phyloP scores from a whole-genome alignment of 2,329 filamentous ascomycete genomes.

The Ophiocordyceps camponoti-leonardi region DNA sequence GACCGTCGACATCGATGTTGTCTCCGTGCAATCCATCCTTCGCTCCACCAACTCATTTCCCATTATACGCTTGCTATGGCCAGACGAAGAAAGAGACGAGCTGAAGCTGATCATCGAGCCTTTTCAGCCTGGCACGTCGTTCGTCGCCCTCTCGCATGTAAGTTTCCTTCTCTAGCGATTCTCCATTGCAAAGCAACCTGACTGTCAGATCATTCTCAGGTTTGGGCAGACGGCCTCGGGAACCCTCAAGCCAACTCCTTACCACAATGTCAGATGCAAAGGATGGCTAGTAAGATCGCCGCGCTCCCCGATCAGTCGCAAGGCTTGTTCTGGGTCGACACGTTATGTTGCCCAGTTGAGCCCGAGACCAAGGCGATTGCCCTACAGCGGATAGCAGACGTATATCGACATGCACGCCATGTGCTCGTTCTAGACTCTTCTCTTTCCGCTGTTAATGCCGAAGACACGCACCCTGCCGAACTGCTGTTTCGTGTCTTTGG shows the following conservation, averaged over 20 bases:
- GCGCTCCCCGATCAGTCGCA: slow-evolving; percentile 1
- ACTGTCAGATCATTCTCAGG: slow-evolving; percentile 3
- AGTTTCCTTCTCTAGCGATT: neutral
- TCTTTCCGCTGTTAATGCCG: slow-evolving; percentile 7
- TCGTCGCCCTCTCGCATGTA: slow-evolving; percentile 18
- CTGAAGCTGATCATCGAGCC: slow-evolving; percentile 7
- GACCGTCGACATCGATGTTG: slow-evolving; percentile 6
- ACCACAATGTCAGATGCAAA: slow-evolving; percentile 12
- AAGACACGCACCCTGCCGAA: slow-evolving; percentile 7
- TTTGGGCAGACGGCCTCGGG: slow-evolving; percentile 19
- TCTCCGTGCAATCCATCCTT: slow-evolving; percentile 5
- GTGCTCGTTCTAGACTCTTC: slow-evolving; percentile 17
- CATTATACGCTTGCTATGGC: slow-evolving; percentile 5
- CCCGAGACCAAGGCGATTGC: slow-evolving; percentile 9
- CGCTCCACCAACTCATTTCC: slow-evolving; percentile 5
- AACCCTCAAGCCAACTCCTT: slow-evolving; percentile 13
- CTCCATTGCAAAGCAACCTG: neutral
- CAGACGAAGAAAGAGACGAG: neutral
- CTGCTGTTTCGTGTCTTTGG: slow-evolving; percentile 13
- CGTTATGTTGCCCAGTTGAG: slow-evolving; percentile 15
- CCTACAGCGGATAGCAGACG: slow-evolving; percentile 14
- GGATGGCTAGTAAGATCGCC: slow-evolving; percentile 8
- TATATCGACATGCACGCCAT: slow-evolving; percentile 14
- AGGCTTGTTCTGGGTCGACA: slow-evolving; percentile 15
- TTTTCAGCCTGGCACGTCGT: slow-evolving; percentile 8